Base-by-base conservation (phyloP, 2,329 filamentous ascomycete species). In the Fusarium buxicola region DNA sequence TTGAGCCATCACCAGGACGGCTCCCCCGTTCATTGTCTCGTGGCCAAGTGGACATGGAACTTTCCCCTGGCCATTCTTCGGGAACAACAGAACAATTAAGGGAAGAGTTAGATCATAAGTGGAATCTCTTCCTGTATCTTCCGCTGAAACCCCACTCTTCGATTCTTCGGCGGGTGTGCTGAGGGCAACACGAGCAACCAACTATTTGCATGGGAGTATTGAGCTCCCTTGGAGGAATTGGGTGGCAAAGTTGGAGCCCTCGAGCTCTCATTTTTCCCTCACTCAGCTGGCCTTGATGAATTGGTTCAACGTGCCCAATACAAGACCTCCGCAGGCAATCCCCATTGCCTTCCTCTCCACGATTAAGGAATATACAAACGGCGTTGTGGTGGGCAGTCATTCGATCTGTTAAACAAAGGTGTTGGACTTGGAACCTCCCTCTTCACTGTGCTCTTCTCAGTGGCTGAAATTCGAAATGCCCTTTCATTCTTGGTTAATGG, bases 401-500 rank as follows among this genome's bases (percentile, higher is more conserved):
- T 12, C 18, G 28, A 44, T 44, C 27, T 35, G 24, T 39, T n/a
- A 32, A 41, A 12, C 11, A n/a, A 30, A 43, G 56, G 27, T 40
- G 7, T 18, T 28, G 11, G 8, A 25, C 27, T 18, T 31, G 32
- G n/a, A 32, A 34, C 27, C 28, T 15, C 28, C 18, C 1, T 47
- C 7, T 27, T 4, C 7, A 50, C 25, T 39, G 35, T 32, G 18
- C 46, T 18, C 34, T 18, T 43, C 12, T n/a, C 10, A 7, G 12
- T 18, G n/a, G 21, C 15, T 13, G 28, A 16, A 38, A 13, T 15
- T 18, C 24, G 16, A 35, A 10, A 8, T 21, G 30, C 32, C 16
- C 18, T 30, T 18, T 31, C 36, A 47, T 39, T 45, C n/a, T 35
- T 39, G 48, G 32, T 12, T n/a, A 24, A 18, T 32, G 30, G 31